Evolutionary conservation across 2,329 filamentous ascomycete genomes (phyloP).

Genomic region (Penicillium aurantiogriseum): DNA sequence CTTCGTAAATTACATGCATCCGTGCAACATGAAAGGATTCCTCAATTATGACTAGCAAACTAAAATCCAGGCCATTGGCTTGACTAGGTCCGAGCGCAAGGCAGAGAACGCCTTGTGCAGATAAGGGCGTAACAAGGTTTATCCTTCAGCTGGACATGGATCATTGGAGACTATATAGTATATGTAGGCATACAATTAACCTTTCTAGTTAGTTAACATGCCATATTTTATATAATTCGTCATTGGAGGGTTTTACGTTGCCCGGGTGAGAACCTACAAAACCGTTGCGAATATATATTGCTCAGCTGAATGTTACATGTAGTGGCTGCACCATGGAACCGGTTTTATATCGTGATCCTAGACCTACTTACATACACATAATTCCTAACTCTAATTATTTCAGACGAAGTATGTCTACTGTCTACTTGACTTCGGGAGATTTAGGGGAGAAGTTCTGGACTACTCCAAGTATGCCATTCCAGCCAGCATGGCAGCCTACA

Average conservation of each 20-base stretch:
- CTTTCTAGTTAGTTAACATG: not conserved
- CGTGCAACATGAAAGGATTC: not conserved
- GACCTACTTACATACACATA: too few relatives aligned
- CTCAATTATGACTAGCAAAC: not conserved
- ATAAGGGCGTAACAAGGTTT: constrained; percentile 7
- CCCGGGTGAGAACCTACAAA: not conserved
- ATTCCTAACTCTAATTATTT: not conserved
- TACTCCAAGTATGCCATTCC: not conserved
- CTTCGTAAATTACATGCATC: not conserved
- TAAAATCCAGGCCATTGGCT: constrained; percentile 3
- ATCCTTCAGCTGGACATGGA: constrained; percentile 13
- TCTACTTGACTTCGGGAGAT: not conserved
- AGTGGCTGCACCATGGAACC: not conserved
- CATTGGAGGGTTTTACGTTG: not conserved
- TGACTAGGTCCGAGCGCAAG: constrained; percentile 21
- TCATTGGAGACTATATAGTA: not conserved
- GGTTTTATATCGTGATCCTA: not conserved
- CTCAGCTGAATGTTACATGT: too few relatives aligned
- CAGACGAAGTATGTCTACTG: not conserved
- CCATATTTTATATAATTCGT: not conserved
- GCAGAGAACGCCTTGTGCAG: constrained; percentile 15
- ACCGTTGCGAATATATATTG: not conserved
- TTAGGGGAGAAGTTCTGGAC: not conserved
- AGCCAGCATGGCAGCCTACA: not conserved
- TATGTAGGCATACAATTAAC: constrained; percentile 3